Base-by-base conservation (phyloP, 352 stramenopile species). In the Nothophytophthora sp. region DNA sequence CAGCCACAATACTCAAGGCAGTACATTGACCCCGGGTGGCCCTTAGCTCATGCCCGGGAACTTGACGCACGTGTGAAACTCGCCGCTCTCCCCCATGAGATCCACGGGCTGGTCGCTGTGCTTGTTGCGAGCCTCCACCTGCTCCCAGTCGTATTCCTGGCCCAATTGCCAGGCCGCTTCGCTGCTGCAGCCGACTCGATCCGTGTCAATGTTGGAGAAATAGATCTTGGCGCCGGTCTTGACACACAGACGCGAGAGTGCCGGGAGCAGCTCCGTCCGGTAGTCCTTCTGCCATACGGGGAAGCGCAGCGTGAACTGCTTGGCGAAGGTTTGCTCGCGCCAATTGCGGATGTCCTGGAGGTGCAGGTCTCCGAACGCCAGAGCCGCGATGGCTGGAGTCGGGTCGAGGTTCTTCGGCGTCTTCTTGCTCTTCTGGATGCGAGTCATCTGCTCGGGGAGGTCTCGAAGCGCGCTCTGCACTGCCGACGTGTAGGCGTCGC, bases 341-440 rank as follows among this genome's bases (percentile, higher is more conserved):
- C 89, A 97, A 9, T 61, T 50, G 9, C 76, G 69, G 36, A 97
- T 91, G 36, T 95, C 79, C 24, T 88, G 70, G 9, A 97, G 60
- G 63, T 97, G 86, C n/a, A 97, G 61, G 64, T 97, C 89, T 15
- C 89, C 89, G 66, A 96, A 95, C 13, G 85, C 84, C 6, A 97
- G 59, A 22, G 58, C 49, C 4, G 57, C 60, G 34, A 96, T 70
- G 5, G 5, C 22, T 24, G 20, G 18, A 23, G 15, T 12, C 13
- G 5, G 19, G 5, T 37, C 36, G 27, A 29, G 32, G 24, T 48
- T 29, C 11, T 60, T 38, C 5, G 40, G 47, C 3, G 27, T 40
- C 27, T 63, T 59, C 12, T 54, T 56, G 19, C 38, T 47, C 38
- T 62, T 69, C 35, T 63, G 52, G 22, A 15, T 20, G 39, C 40